These are phyloP conservation scores for Phytophthora palmivora DNA, from an alignment of 352 stramenopile genomes.

Conservation along the genomic window DNA sequence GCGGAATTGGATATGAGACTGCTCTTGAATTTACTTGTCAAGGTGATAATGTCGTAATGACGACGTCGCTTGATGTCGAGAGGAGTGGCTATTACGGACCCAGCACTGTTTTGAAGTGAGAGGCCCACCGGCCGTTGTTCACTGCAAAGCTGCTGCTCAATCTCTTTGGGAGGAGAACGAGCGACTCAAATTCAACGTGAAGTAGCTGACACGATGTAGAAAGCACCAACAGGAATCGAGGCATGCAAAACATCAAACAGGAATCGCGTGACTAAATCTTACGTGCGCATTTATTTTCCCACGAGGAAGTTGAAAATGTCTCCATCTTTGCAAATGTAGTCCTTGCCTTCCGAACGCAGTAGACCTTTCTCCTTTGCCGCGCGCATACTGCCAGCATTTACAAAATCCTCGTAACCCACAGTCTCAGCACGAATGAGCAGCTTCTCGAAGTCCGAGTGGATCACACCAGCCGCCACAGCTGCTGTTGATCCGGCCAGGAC, in stretches of 20 bases:
- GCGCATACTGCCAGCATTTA: slow-evolving; percentile 93
- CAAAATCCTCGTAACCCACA: slow-evolving; percentile 96
- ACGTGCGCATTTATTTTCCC: slow-evolving; percentile 48
- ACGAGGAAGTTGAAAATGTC: slow-evolving; percentile 98
- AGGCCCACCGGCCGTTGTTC: no score
- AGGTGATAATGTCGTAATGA: no score
- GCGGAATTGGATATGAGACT: no score
- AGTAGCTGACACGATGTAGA: not conserved
- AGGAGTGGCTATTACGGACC: slow-evolving; percentile 47
- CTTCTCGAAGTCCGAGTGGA: slow-evolving; percentile 91
- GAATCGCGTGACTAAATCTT: slow-evolving; percentile 6
- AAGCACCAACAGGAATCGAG: not conserved
- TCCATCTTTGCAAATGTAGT: slow-evolving; percentile 98
- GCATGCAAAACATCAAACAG: not conserved
- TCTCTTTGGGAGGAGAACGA: no score
- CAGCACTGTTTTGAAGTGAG: not conserved
- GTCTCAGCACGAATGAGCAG: slow-evolving; percentile 94
- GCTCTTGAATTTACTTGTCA: no score
- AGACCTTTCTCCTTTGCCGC: slow-evolving; percentile 94
- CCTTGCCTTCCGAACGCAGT: slow-evolving; percentile 96
- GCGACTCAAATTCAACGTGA: slow-evolving; percentile 11
- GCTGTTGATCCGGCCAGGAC: slow-evolving; percentile 79
- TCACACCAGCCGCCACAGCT: slow-evolving; percentile 75
- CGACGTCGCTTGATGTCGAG: slow-evolving; percentile 3
- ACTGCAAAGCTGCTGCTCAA: no score